Evolutionary conservation across 2,329 filamentous ascomycete species (phyloP).

Genomic region (Fusarium subtropicale): DNA sequence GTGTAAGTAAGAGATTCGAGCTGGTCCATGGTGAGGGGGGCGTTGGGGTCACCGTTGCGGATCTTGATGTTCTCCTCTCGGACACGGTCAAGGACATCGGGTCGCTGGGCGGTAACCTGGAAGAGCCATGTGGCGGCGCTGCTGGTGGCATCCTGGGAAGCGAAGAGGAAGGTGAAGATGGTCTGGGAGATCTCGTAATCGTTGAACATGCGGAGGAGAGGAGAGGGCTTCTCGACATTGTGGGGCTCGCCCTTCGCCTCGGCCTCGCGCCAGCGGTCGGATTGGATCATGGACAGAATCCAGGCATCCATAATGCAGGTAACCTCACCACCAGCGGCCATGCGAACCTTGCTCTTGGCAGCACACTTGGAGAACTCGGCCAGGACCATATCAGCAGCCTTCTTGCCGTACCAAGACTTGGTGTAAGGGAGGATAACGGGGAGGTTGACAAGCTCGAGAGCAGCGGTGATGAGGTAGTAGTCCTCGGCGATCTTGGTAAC

Average conservation of each 20-base stretch:
- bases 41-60: conserved; percentile 79
- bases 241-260: conserved; percentile 79
- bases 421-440: conserved; percentile 95
- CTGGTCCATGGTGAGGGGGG: conserved; percentile 81
- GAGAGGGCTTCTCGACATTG: conserved; percentile 81
- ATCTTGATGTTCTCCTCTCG: conserved; percentile 88
- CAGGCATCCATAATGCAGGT: conserved; percentile 97
- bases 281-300: conserved; percentile 89
- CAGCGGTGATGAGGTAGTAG: conserved; percentile 96
- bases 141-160: conserved; percentile 96
- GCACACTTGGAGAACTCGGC: conserved; percentile 91
- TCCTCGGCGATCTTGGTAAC: conserved; percentile 96
- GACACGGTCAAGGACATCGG: conserved; percentile 89
- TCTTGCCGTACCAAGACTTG: conserved; percentile 97
- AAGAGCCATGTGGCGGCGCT: conserved; percentile 95
- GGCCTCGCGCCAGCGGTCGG: conserved; percentile 82
- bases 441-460: conserved; percentile 97
- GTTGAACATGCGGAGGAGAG: conserved; percentile 85
- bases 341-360: conserved; percentile 91
- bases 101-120: conserved; percentile 91
- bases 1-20: conserved; percentile 92
- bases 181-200: conserved; percentile 95
- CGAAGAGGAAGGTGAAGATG: conserved; percentile 95
- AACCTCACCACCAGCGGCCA: conserved; percentile 87
- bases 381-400: conserved; percentile 91